Conservation (phyloP, 1,284 basidiomycete species). For the Quambalaria eucalypti region DNA sequence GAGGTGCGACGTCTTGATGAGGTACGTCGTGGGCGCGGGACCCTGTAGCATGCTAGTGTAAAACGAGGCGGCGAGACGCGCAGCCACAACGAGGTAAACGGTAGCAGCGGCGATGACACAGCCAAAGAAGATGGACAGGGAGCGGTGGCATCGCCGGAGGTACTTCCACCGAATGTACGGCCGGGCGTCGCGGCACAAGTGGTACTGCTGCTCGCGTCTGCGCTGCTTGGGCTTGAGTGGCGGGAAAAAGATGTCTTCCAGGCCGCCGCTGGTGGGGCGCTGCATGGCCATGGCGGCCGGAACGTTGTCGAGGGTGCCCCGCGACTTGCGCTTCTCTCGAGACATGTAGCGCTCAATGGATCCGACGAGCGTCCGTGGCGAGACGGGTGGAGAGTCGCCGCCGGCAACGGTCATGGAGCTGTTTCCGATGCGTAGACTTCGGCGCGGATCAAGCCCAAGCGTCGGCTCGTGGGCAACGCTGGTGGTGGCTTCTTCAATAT, state of each 20-base stretch:
- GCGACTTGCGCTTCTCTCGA: no score
- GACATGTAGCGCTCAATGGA: no score
- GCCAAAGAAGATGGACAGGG: conserved; percentile 26
- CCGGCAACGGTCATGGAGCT: neutral
- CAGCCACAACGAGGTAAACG: conserved; percentile 12
- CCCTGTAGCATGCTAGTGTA: conserved; percentile 16
- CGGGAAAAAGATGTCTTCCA: conserved; percentile 17
- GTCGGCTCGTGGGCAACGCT: neutral
- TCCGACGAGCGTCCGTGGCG: no score
- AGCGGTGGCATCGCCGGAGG: conserved; percentile 28
- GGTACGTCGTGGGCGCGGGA: neutral
- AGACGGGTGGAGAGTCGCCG: neutral
- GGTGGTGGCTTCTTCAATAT: neutral
- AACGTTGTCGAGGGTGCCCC: neutral
- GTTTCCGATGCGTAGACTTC: no score
- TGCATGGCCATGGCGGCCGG: no score
- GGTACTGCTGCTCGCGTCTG: neutral
- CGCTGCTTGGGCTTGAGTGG: conserved; percentile 4
- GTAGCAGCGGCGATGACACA: conserved; percentile 25
- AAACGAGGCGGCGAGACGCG: conserved; percentile 14
- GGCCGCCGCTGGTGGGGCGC: neutral
- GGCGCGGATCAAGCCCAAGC: no score
- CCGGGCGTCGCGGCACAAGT: neutral
- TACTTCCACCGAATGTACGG: conserved; percentile 21
- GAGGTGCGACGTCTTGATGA: conserved; percentile 5